Evolutionary conservation across 768 basidiomycete genomes (phyloP), one percentile per base, ranked within the genome.

Genomic region (Lentinula sp.): DNA sequence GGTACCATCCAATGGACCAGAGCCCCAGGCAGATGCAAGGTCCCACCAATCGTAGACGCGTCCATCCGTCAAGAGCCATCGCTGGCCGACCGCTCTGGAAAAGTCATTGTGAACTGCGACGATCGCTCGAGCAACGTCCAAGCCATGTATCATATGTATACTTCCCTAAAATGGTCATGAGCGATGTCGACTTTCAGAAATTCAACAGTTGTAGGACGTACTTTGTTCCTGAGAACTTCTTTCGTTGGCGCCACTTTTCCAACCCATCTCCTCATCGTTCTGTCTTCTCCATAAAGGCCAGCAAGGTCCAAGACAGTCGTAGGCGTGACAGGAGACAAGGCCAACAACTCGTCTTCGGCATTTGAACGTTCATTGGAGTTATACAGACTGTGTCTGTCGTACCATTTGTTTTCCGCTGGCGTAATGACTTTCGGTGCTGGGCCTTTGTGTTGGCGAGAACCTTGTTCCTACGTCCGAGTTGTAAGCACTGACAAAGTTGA

Each of bases 21-120:
- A 61, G 0, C 79, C 82, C 84, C 84, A 86, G 3, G 81, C 78
- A 5, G 79, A 78, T 1, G 80, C 82, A 4, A 86, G 73, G 64
- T 86, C 83, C 84, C 84, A 87, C 85, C 85, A 87, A 68, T 88
- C 86, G 65, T 86, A 84, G 42, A 84, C 78, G 6, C 82, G 77
- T 18, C 74, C 74, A 62, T 85, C 83, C 2, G 80, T 83, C 37
- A 85, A 68, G 3, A 85, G 66, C 84, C 83, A 85, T 5, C 84
- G 76, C 66, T 84, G 75, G 0, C 83, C 84, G 3, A 69, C 63
- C 1, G 83, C 79, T 48, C 74, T 76, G 32, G 63, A 56, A 54
- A 80, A 80, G 32, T 80, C 62, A 10, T 65, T 64, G 64, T 82
- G 82, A 1, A 87, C 76, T n/a, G 84, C 84, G 35, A 87, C 70